Evolutionary conservation across 176 grass and related monocot species (phyloP).

Genomic region (Aegilops speltoides): DNA sequence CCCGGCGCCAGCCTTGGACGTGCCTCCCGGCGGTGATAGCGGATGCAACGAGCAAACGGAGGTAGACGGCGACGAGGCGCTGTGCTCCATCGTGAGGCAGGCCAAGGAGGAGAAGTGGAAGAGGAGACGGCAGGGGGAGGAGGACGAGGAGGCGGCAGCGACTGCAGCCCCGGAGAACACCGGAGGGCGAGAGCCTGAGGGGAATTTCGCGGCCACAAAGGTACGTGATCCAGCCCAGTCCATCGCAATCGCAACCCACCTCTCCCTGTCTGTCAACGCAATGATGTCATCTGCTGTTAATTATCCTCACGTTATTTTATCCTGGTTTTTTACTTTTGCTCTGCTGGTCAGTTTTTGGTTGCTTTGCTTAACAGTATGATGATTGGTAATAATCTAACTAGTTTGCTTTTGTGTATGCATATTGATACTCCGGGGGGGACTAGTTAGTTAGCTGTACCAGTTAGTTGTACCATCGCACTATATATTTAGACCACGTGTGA

Average conservation of each 20-base stretch:
- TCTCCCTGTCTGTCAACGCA: neutral
- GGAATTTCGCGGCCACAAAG: conserved; percentile 37
- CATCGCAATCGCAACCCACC: conserved; percentile 1
- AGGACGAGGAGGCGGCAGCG: neutral
- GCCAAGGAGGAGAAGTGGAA: conserved; percentile 17
- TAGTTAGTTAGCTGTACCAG: no score
- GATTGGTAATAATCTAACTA: neutral
- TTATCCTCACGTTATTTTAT: neutral
- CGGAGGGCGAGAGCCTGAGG: conserved; percentile 10
- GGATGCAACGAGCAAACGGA: neutral
- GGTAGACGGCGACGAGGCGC: conserved; percentile 17
- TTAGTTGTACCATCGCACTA: no score
- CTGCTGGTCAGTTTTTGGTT: neutral
- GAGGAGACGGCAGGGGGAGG: neutral
- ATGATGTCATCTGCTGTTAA: conserved; percentile 24
- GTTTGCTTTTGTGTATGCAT: neutral
- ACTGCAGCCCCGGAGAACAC: neutral
- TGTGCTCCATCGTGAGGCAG: conserved; percentile 18
- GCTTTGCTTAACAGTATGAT: neutral
- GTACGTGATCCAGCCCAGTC: conserved; percentile 50
- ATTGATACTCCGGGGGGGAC: no score
- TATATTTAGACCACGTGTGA: no score
- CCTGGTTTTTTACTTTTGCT: conserved; percentile 4
- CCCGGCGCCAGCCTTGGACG: conserved; percentile 24
- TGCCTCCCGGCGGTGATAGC: neutral